Base-by-base conservation (phyloP, 106 monocot species). In the Acorus calamus region DNA sequence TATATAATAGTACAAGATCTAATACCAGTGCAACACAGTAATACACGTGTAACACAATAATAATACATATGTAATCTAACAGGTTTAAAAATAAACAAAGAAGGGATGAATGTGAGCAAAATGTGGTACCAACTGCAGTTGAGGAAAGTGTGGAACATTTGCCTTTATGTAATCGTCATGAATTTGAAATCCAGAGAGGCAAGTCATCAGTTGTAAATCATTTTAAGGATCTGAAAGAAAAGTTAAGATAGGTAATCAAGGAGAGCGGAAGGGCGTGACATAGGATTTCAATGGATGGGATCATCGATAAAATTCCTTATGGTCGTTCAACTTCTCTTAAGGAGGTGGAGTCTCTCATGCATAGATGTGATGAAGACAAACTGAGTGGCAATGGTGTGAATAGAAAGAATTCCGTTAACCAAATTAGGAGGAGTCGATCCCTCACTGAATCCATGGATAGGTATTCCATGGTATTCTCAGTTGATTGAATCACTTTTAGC, bases 221-320 rank as follows among this genome's bases (percentile, higher is more conserved):
- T 44, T 68, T 81, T 48, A 70, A 76, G 66, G 60, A 55, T 48
- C 69, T 77, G 54, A 76, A 59, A 61, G 59, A 66, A 14, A 75
- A 63, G 50, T 71, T 89, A 57, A 79, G 79, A 72, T 57, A 66
- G 59, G 65, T 63, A 45, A 64, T 77, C 45, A 69, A 67, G 65
- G 73, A 71, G 46, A 68, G 61, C 53, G 77, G 50, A 53, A 88
- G 73, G 53, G 65, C 70, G 52, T 51, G 52, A 11, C 76, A 66
- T 8, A 71, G 72, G 12, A 88, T 98, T 50, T 82, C 83, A 49
- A 79, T 80, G 85, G 96, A 98, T 63, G 68, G 87, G 6, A 42
- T 98, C 61, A 69, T 98, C 55, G 80, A 98, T 61, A 98, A 79
- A 64, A 65, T 92, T 8, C 96, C 96, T 50, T 88, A 88, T 55